phyloP scores from a whole-genome alignment of 2,329 filamentous ascomycete genomes.

The Trichophyton schoenleinii region DNA sequence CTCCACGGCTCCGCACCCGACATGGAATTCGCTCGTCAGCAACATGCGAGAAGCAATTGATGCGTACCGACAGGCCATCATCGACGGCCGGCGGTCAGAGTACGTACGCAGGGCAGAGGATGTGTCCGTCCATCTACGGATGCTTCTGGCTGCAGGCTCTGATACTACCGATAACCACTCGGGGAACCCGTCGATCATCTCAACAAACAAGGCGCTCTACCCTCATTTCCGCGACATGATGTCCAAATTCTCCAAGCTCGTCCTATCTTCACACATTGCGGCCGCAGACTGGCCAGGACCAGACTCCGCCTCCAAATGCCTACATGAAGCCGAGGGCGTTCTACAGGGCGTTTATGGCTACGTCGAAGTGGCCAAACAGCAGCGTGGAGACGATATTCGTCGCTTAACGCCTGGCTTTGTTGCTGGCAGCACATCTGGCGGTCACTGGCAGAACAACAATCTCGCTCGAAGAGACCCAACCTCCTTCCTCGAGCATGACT shows the following conservation, averaged over 20 bases:
- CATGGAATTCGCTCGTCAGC: conserved; percentile 78
- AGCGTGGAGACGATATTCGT: conserved; percentile 83
- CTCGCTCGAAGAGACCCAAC: conserved; percentile 51
- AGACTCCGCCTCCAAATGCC: conserved; percentile 86
- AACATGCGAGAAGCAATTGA: conserved; percentile 91
- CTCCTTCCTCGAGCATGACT: conserved; percentile 72
- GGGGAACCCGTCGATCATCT: conserved; percentile 97
- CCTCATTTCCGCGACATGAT: conserved; percentile 98
- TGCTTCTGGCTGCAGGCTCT: conserved; percentile 88
- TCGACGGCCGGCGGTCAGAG: conserved; percentile 68
- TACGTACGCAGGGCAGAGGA: conserved; percentile 94
- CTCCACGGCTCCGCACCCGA: conserved; percentile 56
- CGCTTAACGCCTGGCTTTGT: conserved; percentile 91
- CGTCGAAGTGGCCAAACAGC: conserved; percentile 86
- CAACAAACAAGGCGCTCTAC: conserved; percentile 91
- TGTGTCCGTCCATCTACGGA: conserved; percentile 87
- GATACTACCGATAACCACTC: conserved; percentile 98
- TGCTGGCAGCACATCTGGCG: conserved; percentile 67
- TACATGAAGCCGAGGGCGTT: conserved; percentile 95
- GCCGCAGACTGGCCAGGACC: conserved; percentile 90
- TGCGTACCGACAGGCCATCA: conserved; percentile 79
- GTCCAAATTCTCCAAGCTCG: conserved; percentile 98
- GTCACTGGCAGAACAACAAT: conserved; percentile 69
- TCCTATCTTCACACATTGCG: conserved; percentile 94
- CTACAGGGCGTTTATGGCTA: conserved; percentile 89